phyloP scores from a whole-genome alignment of 164 flowering plant species.

The Aristolochia californica region DNA sequence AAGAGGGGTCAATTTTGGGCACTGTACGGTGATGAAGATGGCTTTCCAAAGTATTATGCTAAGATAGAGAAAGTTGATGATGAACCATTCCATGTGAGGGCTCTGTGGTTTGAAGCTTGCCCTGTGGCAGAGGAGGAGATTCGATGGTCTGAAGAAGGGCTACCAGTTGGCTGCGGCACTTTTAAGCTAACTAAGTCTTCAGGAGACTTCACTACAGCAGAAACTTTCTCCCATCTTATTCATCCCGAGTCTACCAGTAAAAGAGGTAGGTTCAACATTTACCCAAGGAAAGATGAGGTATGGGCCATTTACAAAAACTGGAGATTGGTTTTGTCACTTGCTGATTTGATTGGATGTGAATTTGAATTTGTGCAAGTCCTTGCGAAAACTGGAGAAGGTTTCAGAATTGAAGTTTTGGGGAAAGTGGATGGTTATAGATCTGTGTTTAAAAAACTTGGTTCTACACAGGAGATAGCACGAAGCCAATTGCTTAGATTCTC shows the following conservation, averaged over 20 bases:
- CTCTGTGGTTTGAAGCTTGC: conserved; percentile 31
- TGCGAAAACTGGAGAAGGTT: conserved; percentile 7
- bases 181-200: conserved; percentile 17
- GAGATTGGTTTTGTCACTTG: conserved; percentile 12
- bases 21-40: conserved; percentile 45
- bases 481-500: conserved; percentile 31
- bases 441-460: conserved; percentile 15
- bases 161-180: conserved; percentile 48
- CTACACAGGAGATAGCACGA: conserved; percentile 13
- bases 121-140: conserved; percentile 13
- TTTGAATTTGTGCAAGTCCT: conserved; percentile 41
- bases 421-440: conserved; percentile 15
- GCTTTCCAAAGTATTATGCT: conserved; percentile 53
- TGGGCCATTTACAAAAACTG: conserved; percentile 62
- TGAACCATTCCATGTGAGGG: conserved; percentile 14
- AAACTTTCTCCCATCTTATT: conserved; percentile 40
- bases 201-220: background rate
- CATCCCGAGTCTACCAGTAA: conserved; percentile 12
- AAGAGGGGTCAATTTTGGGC: conserved; percentile 63
- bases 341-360: conserved; percentile 14
- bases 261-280: conserved; percentile 24
- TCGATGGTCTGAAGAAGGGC: conserved; percentile 29
- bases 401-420: conserved; percentile 19
- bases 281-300: conserved; percentile 50
- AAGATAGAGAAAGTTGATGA: conserved; percentile 22